phyloP scores from a whole-genome alignment of 2,329 filamentous ascomycete species.

The Fusarium mexicanum region DNA sequence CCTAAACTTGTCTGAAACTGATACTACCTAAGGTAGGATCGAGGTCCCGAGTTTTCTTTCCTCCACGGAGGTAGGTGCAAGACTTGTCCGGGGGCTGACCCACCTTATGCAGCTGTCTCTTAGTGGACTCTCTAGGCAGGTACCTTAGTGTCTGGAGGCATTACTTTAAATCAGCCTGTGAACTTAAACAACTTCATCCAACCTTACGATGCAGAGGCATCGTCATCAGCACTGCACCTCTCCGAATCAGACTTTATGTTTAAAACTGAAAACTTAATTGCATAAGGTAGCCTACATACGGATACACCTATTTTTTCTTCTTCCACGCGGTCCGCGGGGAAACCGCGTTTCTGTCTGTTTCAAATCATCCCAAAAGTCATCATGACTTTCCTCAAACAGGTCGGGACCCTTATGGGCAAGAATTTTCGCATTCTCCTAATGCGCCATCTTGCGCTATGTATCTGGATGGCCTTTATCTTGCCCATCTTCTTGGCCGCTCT shows the following conservation, averaged over 20 bases:
- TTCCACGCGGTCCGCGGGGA: not conserved
- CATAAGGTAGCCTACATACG: no score
- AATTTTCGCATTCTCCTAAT: constrained; percentile 68
- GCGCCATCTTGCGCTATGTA: constrained; percentile 62
- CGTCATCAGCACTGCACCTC: not conserved
- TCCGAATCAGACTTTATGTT: not conserved
- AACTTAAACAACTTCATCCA: not conserved
- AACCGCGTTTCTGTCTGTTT: not conserved
- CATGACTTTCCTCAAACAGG: constrained; percentile 67
- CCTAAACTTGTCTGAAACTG: no score
- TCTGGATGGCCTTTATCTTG: constrained; percentile 67
- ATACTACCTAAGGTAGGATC: no score
- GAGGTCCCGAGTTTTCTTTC: no score
- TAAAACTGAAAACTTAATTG: no score
- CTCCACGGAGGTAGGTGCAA: not conserved
- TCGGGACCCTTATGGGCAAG: constrained; percentile 69
- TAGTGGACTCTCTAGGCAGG: not conserved
- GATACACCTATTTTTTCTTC: no score
- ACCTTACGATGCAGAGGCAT: not conserved
- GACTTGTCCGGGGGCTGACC: not conserved
- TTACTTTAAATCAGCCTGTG: not conserved
- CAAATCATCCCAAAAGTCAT: not conserved
- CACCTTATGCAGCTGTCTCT: not conserved
- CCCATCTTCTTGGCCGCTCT: constrained; percentile 68
- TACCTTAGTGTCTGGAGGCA: not conserved